A percentile compares a stretch with the other conserved stretches of the same genome.
phyloP scores from a whole-genome alignment of 2,329 filamentous ascomycete genomes.

The Incumbomyces lentus region DNA sequence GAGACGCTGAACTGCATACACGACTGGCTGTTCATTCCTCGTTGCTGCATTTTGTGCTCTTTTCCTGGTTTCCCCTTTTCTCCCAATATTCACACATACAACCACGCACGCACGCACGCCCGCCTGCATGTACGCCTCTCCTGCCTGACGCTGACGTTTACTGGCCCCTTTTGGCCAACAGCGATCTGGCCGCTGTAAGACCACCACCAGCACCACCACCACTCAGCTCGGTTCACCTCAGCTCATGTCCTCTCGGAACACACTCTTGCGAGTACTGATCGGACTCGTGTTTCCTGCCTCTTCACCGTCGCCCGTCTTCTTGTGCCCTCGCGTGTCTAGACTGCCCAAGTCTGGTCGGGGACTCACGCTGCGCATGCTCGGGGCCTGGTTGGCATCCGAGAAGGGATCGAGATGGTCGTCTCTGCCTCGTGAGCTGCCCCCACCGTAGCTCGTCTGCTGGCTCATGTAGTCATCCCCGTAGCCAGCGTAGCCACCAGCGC shows the following conservation, averaged over 20 bases:
- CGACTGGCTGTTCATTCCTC: too few relatives aligned
- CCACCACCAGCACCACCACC: too few relatives aligned
- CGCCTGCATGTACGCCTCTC: too few relatives aligned
- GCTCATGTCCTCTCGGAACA: conserved; percentile 16
- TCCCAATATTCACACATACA: too few relatives aligned
- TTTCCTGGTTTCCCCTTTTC: too few relatives aligned
- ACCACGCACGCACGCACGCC: too few relatives aligned
- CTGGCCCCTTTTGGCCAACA: too few relatives aligned
- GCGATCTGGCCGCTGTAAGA: too few relatives aligned
- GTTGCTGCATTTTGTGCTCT: too few relatives aligned
- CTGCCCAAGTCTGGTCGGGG: conserved; percentile 56
- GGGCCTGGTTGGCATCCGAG: conserved; percentile 56
- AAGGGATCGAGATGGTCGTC: conserved; percentile 54
- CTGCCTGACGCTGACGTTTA: too few relatives aligned
- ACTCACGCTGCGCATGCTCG: conserved; percentile 60
- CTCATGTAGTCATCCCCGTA: conserved; percentile 30
- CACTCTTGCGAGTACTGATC: conserved; percentile 20
- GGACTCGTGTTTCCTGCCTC: conserved; percentile 19
- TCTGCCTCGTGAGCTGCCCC: conserved; percentile 31
- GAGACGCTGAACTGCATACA: too few relatives aligned
- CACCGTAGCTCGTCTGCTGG: conserved; percentile 28
- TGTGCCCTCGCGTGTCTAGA: conserved; percentile 23
- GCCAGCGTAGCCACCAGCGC: conserved; percentile 28
- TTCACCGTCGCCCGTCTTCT: conserved; percentile 28
- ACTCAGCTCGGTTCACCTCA: neutral